phyloP scores from a whole-genome alignment of 169 alveolate genomes.

The Eimeria acervulina region DNA sequence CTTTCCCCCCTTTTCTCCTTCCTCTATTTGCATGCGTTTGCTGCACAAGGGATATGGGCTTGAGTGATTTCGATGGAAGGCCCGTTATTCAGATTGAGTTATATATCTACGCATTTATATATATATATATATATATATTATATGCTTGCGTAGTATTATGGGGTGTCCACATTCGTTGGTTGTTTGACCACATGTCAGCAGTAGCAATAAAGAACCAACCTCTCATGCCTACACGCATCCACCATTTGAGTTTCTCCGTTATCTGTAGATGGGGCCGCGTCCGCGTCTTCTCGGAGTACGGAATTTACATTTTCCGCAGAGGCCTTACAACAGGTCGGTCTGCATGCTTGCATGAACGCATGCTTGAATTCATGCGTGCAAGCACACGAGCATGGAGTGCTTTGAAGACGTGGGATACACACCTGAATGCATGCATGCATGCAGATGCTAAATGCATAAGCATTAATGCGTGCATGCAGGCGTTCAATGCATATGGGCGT shows the following conservation, averaged over 20 bases:
- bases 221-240: no score
- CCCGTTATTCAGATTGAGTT: background rate
- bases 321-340: slow-evolving; percentile 87
- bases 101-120: background rate
- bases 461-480: no score
- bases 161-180: no score
- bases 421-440: no score
- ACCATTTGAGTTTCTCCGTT: background rate
- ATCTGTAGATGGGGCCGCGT: slow-evolving; percentile 86
- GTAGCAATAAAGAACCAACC: no score
- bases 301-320: slow-evolving; percentile 87
- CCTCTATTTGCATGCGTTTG: background rate
- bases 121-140: background rate
- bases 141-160: background rate
- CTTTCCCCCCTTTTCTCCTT: background rate
- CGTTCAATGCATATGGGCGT: no score
- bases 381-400: no score
- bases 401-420: no score
- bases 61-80: background rate
- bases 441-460: no score
- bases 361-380: no score
- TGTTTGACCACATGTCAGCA: no score
- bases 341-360: background rate
- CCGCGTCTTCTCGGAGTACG: slow-evolving; percentile 88
- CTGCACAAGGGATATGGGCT: background rate